Conservation (phyloP, 345 rosid species). For the Viola odorata region DNA sequence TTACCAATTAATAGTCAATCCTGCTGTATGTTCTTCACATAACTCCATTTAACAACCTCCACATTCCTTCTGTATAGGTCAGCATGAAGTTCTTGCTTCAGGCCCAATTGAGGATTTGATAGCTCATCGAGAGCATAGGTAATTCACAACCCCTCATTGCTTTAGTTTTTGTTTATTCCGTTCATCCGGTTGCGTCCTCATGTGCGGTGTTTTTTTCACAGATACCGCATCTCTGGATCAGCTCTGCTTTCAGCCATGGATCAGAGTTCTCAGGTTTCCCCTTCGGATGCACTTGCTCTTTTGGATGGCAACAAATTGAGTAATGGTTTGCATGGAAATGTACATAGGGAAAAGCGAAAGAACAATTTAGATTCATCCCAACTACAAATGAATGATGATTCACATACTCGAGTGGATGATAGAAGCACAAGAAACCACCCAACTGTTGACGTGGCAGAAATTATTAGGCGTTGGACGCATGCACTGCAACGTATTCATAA, state of each 20-base stretch:
- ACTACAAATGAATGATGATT: slow-evolving; percentile 57
- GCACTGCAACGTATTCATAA: slow-evolving; percentile 97
- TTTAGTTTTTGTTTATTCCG: slow-evolving; percentile 3
- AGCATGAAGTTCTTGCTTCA: slow-evolving; percentile 97
- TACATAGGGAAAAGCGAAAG: slow-evolving; percentile 36
- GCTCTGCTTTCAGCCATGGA: slow-evolving; percentile 95
- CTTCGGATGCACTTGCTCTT: slow-evolving; percentile 39
- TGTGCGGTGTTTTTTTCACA: slow-evolving; percentile 28
- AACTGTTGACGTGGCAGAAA: slow-evolving; percentile 93
- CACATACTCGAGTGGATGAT: slow-evolving; percentile 68
- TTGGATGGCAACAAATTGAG: slow-evolving; percentile 62
- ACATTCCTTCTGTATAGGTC: slow-evolving; percentile 43
- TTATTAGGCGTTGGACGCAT: slow-evolving; percentile 98
- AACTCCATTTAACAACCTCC: neutral
- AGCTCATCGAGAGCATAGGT: slow-evolving; percentile 99
- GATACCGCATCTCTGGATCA: slow-evolving; percentile 98
- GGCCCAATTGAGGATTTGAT: slow-evolving; percentile 98
- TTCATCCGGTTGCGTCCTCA: slow-evolving; percentile 16
- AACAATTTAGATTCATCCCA: slow-evolving; percentile 38
- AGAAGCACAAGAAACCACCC: slow-evolving; percentile 83
- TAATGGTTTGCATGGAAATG: slow-evolving; percentile 44
- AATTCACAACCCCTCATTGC: slow-evolving; percentile 14
- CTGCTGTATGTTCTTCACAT: slow-evolving; percentile 1
- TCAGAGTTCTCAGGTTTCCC: slow-evolving; percentile 86
- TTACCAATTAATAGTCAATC: neutral